These are phyloP conservation scores for Phytophthora sansomeana DNA, from an alignment of 352 stramenopile genomes.

Conservation along the genomic window DNA sequence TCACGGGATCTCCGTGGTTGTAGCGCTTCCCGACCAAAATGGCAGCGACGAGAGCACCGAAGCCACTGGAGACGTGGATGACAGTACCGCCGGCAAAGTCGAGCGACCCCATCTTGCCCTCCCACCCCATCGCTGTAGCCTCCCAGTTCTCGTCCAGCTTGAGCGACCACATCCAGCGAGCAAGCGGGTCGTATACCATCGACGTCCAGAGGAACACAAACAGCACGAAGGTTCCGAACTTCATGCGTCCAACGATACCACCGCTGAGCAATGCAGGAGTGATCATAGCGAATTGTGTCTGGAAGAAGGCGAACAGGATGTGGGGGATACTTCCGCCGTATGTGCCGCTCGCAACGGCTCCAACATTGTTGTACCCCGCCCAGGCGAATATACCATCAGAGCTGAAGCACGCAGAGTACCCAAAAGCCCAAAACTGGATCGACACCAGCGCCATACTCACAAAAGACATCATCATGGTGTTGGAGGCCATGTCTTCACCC, in stretches of 20 bases:
- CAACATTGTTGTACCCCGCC: constrained; percentile 69
- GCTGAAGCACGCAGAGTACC: constrained; percentile 79
- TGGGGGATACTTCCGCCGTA: constrained; percentile 76
- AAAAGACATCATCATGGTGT: constrained; percentile 88
- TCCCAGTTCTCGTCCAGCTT: constrained; percentile 67
- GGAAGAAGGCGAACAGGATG: constrained; percentile 82
- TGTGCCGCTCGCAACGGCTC: constrained; percentile 42
- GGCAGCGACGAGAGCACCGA: constrained; percentile 72
- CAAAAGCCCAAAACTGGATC: constrained; percentile 84
- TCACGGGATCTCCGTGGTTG: constrained; percentile 71
- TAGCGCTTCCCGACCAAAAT: constrained; percentile 79
- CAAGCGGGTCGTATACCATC: constrained; percentile 85
- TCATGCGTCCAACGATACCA: constrained; percentile 85
- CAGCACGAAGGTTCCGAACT: constrained; percentile 77
- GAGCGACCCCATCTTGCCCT: constrained; percentile 69
- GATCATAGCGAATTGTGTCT: constrained; percentile 87
- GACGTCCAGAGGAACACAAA: constrained; percentile 85
- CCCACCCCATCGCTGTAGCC: constrained; percentile 55
- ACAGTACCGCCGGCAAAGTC: constrained; percentile 88
- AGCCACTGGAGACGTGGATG: constrained; percentile 82
- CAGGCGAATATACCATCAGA: constrained; percentile 71
- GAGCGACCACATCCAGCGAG: constrained; percentile 84
- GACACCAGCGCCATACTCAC: constrained; percentile 79
- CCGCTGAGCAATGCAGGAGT: constrained; percentile 77
- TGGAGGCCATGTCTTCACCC: constrained; percentile 78